These are phyloP conservation scores for Leccinum pachyderme DNA, from an alignment of 1,284 basidiomycete genomes.

Conservation along the genomic window DNA sequence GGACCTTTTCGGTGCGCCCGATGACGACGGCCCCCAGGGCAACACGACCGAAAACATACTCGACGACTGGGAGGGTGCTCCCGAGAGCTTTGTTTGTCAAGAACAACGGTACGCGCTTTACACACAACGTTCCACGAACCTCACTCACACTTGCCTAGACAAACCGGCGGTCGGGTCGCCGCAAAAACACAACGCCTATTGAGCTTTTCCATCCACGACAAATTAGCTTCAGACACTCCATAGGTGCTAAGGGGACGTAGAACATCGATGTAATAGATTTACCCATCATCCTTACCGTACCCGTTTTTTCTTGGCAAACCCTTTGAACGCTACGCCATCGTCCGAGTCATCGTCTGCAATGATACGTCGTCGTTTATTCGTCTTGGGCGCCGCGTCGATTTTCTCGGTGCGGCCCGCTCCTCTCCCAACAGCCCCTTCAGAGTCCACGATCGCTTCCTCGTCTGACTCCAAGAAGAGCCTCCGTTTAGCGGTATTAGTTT, in stretches of 20 bases:
- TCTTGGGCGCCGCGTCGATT: constrained; percentile 10
- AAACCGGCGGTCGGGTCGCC: constrained; percentile 87
- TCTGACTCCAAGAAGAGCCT: constrained; percentile 45
- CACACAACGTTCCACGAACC: not conserved
- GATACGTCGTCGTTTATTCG: constrained; percentile 38
- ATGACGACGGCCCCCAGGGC: constrained; percentile 49
- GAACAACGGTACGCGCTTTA: constrained; percentile 71
- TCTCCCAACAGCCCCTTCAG: not conserved
- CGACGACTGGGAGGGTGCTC: constrained; percentile 92
- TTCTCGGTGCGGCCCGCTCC: not conserved
- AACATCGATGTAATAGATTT: not conserved
- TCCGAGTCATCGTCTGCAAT: constrained; percentile 68
- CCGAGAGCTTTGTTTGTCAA: constrained; percentile 94
- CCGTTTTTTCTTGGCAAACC: constrained; percentile 46
- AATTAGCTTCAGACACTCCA: constrained; percentile 39
- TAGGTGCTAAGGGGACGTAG: not conserved
- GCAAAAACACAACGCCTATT: constrained; percentile 87
- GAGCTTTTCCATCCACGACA: constrained; percentile 81
- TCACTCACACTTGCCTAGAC: constrained; percentile 41
- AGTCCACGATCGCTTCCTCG: constrained; percentile 20
- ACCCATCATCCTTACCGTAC: constrained; percentile 7
- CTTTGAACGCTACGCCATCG: constrained; percentile 64
- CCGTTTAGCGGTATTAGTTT: constrained; percentile 3
- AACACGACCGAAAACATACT: constrained; percentile 73
- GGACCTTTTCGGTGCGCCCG: constrained; percentile 82